Conservation (phyloP, 208 protist genomes). For the Lotmaria passim region DNA sequence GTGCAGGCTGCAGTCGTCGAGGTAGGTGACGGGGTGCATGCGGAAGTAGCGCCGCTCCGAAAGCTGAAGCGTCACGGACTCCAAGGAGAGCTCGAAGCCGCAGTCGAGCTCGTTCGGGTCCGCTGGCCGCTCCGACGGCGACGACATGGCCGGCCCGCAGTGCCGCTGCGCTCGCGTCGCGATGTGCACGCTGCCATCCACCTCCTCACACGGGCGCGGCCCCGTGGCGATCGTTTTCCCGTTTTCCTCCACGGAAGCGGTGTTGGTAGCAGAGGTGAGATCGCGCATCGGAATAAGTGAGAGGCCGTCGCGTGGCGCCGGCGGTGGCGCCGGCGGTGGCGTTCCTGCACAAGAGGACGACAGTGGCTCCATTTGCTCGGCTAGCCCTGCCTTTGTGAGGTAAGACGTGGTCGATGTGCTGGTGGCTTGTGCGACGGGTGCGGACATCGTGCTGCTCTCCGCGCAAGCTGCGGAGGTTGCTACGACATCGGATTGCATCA, state of each 20-base stretch:
- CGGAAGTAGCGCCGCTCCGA: conserved; percentile 8
- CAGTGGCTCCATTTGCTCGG: not conserved
- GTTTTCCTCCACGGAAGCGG: not conserved
- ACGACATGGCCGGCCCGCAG: not conserved
- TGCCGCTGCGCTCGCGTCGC: not conserved
- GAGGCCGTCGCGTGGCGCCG: not conserved
- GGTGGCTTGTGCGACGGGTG: not conserved
- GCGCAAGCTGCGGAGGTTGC: not conserved
- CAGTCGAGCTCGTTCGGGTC: not conserved
- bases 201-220: not conserved
- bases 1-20: conserved; percentile 32
- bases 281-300: not conserved
- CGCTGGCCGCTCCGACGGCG: not conserved
- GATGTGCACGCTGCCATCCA: conserved; percentile 21
- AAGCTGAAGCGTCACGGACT: conserved; percentile 6
- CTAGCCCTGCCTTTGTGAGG: conserved; percentile 3
- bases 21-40: conserved; percentile 15
- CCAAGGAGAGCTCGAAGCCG: conserved; percentile 30
- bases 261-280: not conserved
- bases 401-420: too few species aligned
- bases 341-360: too few species aligned
- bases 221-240: not conserved
- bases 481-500: conserved; percentile 5
- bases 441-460: not conserved
- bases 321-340: too few species aligned